Conservation (phyloP, 140 eudicot genomes). For the Oenanthe javanica region DNA sequence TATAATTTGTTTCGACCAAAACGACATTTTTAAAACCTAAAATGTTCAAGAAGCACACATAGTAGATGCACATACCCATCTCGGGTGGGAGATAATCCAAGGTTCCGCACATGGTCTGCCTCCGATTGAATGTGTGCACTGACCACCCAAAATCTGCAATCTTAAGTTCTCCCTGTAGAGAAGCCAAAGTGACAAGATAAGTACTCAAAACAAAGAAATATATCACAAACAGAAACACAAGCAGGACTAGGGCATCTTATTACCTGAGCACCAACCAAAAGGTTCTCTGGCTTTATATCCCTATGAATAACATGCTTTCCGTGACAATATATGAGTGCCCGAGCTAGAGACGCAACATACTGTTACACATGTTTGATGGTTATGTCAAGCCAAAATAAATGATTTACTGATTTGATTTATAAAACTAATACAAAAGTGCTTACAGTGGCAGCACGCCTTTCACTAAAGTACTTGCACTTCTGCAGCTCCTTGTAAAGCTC, state of each 20-base stretch:
- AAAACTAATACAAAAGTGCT: conserved; percentile 9
- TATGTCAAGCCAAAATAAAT: background rate
- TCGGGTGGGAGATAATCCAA: conserved; percentile 98
- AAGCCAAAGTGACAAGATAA: conserved; percentile 4
- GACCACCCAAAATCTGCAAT: conserved; percentile 99
- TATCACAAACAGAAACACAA: background rate
- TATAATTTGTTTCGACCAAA: background rate
- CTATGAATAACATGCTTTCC: conserved; percentile 97
- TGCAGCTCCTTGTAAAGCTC: conserved; percentile 94
- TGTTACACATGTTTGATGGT: conserved; percentile 22
- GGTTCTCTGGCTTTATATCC: conserved; percentile 97
- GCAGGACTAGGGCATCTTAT: background rate
- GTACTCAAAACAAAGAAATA: background rate
- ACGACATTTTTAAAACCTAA: background rate
- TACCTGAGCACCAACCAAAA: conserved; percentile 88
- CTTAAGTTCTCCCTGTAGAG: conserved; percentile 84
- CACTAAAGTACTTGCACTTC: conserved; percentile 76
- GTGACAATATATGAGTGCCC: conserved; percentile 92
- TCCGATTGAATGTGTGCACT: conserved; percentile 84
- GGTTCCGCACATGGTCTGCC: conserved; percentile 97
- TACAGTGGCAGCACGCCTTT: conserved; percentile 88
- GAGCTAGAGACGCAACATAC: conserved; percentile 90
- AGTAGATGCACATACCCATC: conserved; percentile 61
- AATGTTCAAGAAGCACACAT: background rate
- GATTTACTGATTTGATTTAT: background rate